Evolutionary conservation across 2,329 filamentous ascomycete genomes (phyloP), one percentile per base, ranked within the genome.

Genomic region (Apiospora pterosperma): DNA sequence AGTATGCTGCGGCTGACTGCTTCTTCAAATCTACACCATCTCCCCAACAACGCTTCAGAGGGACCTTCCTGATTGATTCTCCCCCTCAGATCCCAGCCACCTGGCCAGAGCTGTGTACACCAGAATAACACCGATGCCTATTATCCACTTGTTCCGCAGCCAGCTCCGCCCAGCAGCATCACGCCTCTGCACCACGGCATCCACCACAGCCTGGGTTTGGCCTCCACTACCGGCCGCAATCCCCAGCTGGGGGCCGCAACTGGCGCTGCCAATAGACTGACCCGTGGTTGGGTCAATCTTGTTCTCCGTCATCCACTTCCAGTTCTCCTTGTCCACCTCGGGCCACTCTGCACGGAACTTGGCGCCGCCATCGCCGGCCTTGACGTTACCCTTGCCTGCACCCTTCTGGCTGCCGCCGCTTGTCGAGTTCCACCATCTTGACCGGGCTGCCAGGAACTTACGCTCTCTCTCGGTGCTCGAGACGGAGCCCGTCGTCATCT

Each of bases 341-440:
- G 92, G 88, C 93, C 94, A 99, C 79, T 98, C 93, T 12, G 86
- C 82, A 64, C 89, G 86, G 77, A 99, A 99, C 79, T 96, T 97
- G 72, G 90, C 88, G 4, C 96, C 96, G 14, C 94, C 94, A 74
- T 99, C 96, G 25, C 96, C 96, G 3, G 91, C 91, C 78, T 94
- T 96, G 73, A 97, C 89, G 67, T 96, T 92, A 11, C 92, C 92
- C 75, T 90, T 92, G 64, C 81, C 80, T 1, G 81, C 80, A 3
- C 80, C 76, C 67, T 85, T 88, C 66, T 90, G 86, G 3, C 90
- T 91, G 8, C 95, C 95, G 62, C 93, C 93, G 44, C 95, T 94
- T 0, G 95, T 98, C 38, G 90, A 92, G 80, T 99, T 99, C 94
- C 94, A 98, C 96, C 96, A 99, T 63, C 92, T 84, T 19, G 92